Conservation (phyloP, 192 early-diverging fungal genomes). For the Podila epicladia region DNA sequence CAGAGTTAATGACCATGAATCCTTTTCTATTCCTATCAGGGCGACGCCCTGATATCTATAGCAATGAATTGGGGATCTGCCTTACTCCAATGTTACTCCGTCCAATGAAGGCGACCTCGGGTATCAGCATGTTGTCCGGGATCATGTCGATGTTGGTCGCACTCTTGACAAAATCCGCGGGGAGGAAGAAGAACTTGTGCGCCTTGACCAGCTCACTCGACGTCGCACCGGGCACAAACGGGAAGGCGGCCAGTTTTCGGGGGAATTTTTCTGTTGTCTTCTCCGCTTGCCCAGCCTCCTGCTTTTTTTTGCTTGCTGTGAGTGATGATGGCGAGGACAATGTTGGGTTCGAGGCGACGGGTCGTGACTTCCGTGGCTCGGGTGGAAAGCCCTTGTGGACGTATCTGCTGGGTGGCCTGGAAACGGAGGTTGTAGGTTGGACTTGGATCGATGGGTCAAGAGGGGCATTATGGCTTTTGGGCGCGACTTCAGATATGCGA, state of each 20-base stretch:
- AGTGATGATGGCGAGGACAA: not conserved
- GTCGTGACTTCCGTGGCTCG: not conserved
- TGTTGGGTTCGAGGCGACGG: not conserved
- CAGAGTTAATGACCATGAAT: too few species aligned
- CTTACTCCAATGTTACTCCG: conserved; percentile 62
- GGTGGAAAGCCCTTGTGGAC: conserved; percentile 3
- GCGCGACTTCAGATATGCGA: too few species aligned
- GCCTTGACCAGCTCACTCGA: conserved; percentile 34
- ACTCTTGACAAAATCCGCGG: conserved; percentile 47
- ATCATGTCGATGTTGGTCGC: conserved; percentile 30
- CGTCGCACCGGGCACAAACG: conserved; percentile 41
- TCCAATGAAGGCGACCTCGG: conserved; percentile 62
- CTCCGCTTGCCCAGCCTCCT: not conserved
- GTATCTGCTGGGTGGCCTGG: not conserved
- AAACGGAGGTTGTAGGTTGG: not conserved
- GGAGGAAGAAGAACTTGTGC: conserved; percentile 44
- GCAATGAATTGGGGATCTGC: too few species aligned
- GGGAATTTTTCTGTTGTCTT: conserved; percentile 27
- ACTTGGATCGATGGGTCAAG: too few species aligned
- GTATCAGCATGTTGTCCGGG: conserved; percentile 45
- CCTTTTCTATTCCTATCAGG: not conserved
- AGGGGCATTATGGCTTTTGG: too few species aligned
- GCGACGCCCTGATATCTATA: not conserved
- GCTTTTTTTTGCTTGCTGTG: not conserved
- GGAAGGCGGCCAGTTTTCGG: conserved; percentile 36